Evolutionary conservation across 73 alveolate genomes (phyloP), one percentile per base, ranked within the genome.

Genomic region (Blepharisma stoltei): DNA sequence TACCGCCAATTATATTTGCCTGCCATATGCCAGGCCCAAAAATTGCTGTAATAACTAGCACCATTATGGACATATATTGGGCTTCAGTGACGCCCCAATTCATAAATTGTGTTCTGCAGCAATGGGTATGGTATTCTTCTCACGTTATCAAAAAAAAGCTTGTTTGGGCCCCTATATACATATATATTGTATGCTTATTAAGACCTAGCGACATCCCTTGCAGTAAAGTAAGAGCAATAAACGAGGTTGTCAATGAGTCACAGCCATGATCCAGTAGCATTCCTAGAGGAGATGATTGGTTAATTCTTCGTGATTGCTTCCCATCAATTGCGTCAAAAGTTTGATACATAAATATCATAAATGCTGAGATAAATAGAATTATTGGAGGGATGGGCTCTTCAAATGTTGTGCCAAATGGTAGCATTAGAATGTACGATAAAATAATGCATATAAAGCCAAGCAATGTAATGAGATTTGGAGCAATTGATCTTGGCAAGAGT

Each of bases 41-140:
- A 6, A 48, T 9, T 18, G 45, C 67, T 69, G 86, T 43, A 14
- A 69, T 48, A 41, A 65, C 18, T 68, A 78, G 25, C 7, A 78
- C 21, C 18, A 52, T 77, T 2, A 78, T 69, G 6, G 65, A 55
- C 20, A 47, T 46, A n/a, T 48, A 41, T 68, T 54, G 78, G 25
- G 86, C 92, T 75, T 85, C 92, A 27, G 92, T 85, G 20, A 85
- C 92, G 6, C 92, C 92, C 68, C 71, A 69, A 68, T 54, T 55
- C 49, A 86, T 83, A 7, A 85, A 71, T 4, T 76, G 83, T 25
- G 93, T 86, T 77, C 89, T 73, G 20, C 73, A 38, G 27, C 50
- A 38, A 78, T 84, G 90, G 47, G 92, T 82, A 53, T 89, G 89
- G 78, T 89, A 86, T 75, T 92, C 95, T 73, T 82, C 95, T 90